A percentile compares a stretch with the other conserved stretches of the same genome.
Conservation (phyloP, 371 early-diverging fungal species). For the Massospora cicadina region DNA sequence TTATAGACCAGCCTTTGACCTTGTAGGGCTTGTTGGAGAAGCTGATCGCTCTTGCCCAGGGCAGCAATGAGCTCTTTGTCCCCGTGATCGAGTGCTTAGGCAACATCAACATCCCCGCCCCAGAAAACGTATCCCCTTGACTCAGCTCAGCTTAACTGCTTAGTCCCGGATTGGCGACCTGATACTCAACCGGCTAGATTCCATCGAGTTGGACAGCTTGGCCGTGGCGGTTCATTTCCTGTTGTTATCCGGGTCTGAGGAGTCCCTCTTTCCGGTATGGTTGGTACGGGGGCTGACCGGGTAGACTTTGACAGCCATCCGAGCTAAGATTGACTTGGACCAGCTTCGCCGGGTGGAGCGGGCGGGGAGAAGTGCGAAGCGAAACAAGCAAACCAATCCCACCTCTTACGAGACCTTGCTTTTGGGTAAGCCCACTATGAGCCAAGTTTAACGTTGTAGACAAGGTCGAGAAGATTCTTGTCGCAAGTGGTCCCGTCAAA, state of each 20-base stretch:
- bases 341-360: neutral
- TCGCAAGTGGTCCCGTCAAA: neutral
- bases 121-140: neutral
- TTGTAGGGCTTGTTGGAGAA: neutral
- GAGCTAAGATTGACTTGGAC: neutral
- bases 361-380: too few relatives aligned
- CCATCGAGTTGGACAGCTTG: slow-evolving; percentile 1
- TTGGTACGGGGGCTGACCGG: neutral
- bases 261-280: neutral
- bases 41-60: slow-evolving; percentile 37
- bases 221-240: slow-evolving; percentile 5
- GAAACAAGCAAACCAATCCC: neutral
- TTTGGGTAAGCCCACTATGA: neutral
- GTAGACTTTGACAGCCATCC: neutral
- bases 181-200: neutral
- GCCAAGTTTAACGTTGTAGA: neutral
- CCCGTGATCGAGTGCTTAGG: slow-evolving; percentile 58
- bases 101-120: slow-evolving; percentile 30
- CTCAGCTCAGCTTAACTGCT: neutral
- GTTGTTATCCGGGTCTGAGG: neutral
- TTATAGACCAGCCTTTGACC: neutral
- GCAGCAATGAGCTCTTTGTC: slow-evolving; percentile 37
- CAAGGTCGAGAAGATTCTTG: neutral
- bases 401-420: neutral
- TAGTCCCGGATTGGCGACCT: neutral